A percentile compares a stretch with the other conserved stretches of the same genome.
Evolutionary conservation across 768 basidiomycete species (phyloP).

Genomic region (Lactifluus pinguis): DNA sequence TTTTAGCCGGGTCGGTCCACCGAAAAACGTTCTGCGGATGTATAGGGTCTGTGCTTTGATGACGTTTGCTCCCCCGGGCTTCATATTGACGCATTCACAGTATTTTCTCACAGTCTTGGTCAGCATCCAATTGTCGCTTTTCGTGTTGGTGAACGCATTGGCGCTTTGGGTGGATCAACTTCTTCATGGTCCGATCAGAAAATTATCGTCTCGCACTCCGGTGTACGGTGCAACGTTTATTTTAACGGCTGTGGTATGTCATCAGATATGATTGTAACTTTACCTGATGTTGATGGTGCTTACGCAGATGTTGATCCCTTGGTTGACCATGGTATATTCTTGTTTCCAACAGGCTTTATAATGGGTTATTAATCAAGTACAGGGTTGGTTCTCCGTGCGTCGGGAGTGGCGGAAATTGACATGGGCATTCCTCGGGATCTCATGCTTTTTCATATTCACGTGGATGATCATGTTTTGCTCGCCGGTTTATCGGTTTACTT

Average conservation of each 20-base stretch:
- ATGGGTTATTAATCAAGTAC: not conserved
- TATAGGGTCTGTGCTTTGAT: constrained; percentile 32
- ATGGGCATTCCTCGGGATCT: constrained; percentile 35
- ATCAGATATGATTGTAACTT: too few species aligned
- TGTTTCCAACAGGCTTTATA: not conserved
- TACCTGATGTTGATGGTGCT: too few species aligned
- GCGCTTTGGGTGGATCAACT: constrained; percentile 52
- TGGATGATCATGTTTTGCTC: constrained; percentile 22
- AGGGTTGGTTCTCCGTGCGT: constrained; percentile 50
- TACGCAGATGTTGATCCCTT: constrained; percentile 33
- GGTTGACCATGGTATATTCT: constrained; percentile 39
- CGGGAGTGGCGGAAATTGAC: constrained; percentile 37
- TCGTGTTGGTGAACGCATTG: constrained; percentile 41
- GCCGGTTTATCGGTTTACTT: constrained; percentile 18
- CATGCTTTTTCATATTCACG: constrained; percentile 27
- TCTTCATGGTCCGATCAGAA: constrained; percentile 35
- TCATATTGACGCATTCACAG: constrained; percentile 23
- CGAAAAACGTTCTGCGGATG: constrained; percentile 39
- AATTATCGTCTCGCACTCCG: constrained; percentile 33
- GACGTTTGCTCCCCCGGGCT: not conserved
- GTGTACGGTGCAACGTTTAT: constrained; percentile 40
- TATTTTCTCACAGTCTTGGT: constrained; percentile 47
- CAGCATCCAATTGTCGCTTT: constrained; percentile 45
- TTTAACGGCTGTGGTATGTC: constrained; percentile 35
- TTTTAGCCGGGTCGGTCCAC: constrained; percentile 46